Evolutionary conservation across 129 eudicot genomes (phyloP), one percentile per base, ranked within the genome.

Genomic region (Centaurea solstitialis): DNA sequence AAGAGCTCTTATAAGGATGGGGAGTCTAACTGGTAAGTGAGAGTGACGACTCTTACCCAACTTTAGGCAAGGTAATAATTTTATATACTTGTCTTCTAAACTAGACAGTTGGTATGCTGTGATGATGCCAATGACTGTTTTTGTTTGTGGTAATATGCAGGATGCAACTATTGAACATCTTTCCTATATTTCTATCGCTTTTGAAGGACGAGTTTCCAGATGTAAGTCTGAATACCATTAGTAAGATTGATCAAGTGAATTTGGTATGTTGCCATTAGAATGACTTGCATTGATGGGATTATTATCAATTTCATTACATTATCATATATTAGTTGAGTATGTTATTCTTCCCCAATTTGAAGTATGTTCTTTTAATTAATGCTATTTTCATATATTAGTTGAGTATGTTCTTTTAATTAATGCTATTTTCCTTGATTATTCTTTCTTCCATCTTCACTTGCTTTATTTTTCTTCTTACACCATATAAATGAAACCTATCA

Each of bases 231-330:
- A 96, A 96, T 78, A 96, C 93, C 24, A 96, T 96, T 68, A 96
- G 99, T 88, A 96, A 96, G 85, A 90, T 96, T 65, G 99, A 96
- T 87, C 98, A 96, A 93, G 99, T 96, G 80, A 96, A 96, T 66
- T 98, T 93, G 97, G 99, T 93, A 41, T 62, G 82, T 38, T 53
- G 37, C 74, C 64, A 5, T 76, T 26, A 37, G 40, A 74, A 74
- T 47, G 68, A 40, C 53, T 41, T 80, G 2, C 7, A 41, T 26
- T 40, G 0, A 47, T 45, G 33, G 37, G 64, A 24, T 80, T 80
- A 35, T 72, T 73, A 61, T 26, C 10, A 23, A 24, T 80, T 61
- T 61, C 23, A 38, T 30, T 23, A 38, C 65, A 64, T 40, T 39
- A 80, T 38, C 3, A 5, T 68, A 11, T 39, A 22, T 21, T 53